These are phyloP conservation scores for Naganishia cerealis DNA, from an alignment of 1,284 basidiomycete genomes.

Conservation along the genomic window DNA sequence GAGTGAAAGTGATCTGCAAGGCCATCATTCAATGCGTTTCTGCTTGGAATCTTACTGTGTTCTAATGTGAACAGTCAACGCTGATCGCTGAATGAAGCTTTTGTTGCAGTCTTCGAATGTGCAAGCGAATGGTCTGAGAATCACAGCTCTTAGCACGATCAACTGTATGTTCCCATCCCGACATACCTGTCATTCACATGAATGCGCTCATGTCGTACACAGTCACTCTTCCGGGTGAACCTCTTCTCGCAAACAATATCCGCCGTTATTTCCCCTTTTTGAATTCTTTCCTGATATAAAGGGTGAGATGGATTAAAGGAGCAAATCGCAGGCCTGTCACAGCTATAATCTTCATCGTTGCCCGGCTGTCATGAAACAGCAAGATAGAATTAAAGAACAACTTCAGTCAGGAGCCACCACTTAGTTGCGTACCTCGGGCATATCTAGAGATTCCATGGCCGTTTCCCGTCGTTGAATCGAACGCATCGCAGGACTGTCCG, in stretches of 20 bases:
- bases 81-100: constrained; percentile 55
- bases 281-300: constrained; percentile 42
- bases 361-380: constrained; percentile 43
- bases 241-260: constrained; percentile 53
- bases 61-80: constrained; percentile 54
- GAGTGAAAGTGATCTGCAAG: constrained; percentile 30
- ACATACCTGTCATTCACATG: constrained; percentile 54
- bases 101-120: constrained; percentile 47
- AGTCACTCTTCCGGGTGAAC: constrained; percentile 57
- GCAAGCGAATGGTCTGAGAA: constrained; percentile 51
- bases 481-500: neutral
- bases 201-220: constrained; percentile 56
- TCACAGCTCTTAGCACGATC: neutral
- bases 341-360: constrained; percentile 39
- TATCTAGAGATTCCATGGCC: neutral
- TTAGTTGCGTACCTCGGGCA: too few relatives aligned
- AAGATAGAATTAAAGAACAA: neutral
- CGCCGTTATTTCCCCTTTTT: constrained; percentile 51
- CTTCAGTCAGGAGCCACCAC: neutral
- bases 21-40: neutral
- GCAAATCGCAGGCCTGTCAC: constrained; percentile 29
- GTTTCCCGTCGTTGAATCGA: neutral
- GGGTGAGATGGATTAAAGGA: constrained; percentile 44
- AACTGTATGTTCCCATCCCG: too few relatives aligned
- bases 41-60: constrained; percentile 51